A percentile compares a stretch with the other conserved stretches of the same genome.
phyloP scores from a whole-genome alignment of 2,329 filamentous ascomycete genomes.

The Epicoccum nigrum region DNA sequence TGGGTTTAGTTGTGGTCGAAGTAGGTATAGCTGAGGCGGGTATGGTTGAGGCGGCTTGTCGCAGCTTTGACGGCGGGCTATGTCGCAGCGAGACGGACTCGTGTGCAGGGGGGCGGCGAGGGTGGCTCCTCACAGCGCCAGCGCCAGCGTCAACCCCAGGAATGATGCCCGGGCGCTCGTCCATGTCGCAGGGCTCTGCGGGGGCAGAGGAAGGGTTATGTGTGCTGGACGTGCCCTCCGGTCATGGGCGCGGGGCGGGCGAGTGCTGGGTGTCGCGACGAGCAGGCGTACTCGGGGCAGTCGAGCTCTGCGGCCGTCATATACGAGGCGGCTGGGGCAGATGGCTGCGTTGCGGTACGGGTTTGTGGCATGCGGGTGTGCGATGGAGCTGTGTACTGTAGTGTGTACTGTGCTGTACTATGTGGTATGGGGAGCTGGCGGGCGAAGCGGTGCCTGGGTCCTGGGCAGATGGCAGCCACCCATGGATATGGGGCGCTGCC shows the following conservation, averaged over 20 bases:
- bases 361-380: neutral
- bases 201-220: constrained; percentile 9
- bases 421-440: neutral
- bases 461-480: no score
- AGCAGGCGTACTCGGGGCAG: neutral
- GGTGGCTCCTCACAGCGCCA: no score
- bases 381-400: neutral
- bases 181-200: constrained; percentile 25
- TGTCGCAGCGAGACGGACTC: constrained; percentile 56
- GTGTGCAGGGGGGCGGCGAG: constrained; percentile 53
- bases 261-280: neutral
- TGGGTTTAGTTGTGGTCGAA: no score
- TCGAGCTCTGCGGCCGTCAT: neutral
- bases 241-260: constrained; percentile 20
- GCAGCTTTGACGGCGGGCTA: constrained; percentile 30
- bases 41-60: neutral
- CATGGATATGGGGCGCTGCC: neutral
- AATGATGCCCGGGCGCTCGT: constrained; percentile 27
- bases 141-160: constrained; percentile 14
- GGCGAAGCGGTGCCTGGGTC: constrained; percentile 2
- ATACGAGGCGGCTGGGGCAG: neutral
- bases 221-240: constrained; percentile 15
- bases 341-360: neutral
- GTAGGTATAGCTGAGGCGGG: neutral
- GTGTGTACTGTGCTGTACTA: no score